Conservation (phyloP, 148 eudicot species). For the Mesembryanthemum crystallinum region DNA sequence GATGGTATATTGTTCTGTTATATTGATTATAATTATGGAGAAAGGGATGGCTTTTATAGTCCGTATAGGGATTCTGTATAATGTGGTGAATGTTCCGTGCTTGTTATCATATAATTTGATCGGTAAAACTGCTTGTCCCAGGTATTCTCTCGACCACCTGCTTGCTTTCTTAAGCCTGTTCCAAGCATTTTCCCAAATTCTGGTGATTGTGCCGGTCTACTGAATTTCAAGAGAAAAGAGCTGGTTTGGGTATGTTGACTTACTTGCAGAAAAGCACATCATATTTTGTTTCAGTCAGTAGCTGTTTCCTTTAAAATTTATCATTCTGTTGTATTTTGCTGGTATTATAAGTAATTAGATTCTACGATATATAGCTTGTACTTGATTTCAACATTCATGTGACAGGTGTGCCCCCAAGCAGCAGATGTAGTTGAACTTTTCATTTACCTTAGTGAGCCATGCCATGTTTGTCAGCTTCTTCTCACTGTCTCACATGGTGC, state of each 20-base stretch:
- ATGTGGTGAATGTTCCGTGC: neutral
- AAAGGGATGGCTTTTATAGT: neutral
- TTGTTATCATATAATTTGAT: conserved; percentile 20
- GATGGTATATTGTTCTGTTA: neutral
- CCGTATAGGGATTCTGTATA: neutral
- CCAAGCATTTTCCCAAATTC: conserved; percentile 64
- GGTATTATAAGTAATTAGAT: neutral
- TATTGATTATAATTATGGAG: neutral
- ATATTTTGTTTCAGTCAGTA: conserved; percentile 17
- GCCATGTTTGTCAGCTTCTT: conserved; percentile 97
- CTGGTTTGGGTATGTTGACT: conserved; percentile 70
- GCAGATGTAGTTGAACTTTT: conserved; percentile 94
- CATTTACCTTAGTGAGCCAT: conserved; percentile 92
- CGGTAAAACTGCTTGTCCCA: conserved; percentile 33
- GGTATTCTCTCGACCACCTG: conserved; percentile 80
- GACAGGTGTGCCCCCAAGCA: conserved; percentile 81
- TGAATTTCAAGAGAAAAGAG: conserved; percentile 83
- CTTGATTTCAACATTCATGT: conserved; percentile 25
- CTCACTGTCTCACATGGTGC: conserved; percentile 95
- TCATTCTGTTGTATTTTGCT: neutral
- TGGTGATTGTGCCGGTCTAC: conserved; percentile 67
- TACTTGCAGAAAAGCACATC: conserved; percentile 11
- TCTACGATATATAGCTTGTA: conserved; percentile 6
- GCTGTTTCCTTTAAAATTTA: neutral
- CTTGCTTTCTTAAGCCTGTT: conserved; percentile 91